phyloP scores from a whole-genome alignment of 1,284 basidiomycete species.

The Ganoderma lingzhi region DNA sequence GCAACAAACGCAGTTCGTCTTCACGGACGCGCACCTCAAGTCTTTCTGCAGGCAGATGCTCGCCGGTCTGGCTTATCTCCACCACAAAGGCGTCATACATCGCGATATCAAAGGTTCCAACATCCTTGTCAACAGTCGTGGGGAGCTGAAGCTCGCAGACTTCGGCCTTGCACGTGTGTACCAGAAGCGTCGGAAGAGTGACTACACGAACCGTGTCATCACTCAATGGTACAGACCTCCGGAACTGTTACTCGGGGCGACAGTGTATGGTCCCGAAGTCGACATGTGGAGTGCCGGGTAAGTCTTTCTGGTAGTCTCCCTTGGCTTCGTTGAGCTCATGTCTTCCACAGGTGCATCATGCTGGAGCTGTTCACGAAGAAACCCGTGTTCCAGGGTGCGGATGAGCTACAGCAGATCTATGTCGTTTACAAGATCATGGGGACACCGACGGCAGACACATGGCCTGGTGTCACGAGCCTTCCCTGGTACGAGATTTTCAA shows the following conservation, averaged over 20 bases:
- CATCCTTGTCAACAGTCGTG: constrained; percentile 92
- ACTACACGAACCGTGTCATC: constrained; percentile 99
- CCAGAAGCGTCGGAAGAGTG: constrained; percentile 87
- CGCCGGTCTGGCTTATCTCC: constrained; percentile 91
- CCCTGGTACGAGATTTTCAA: constrained; percentile 99
- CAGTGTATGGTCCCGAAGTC: constrained; percentile 97
- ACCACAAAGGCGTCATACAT: constrained; percentile 95
- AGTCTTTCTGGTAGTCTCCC: constrained; percentile 36
- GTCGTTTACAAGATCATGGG: constrained; percentile 93
- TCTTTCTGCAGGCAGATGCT: constrained; percentile 96
- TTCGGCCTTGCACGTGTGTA: constrained; percentile 99
- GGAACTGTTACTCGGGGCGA: constrained; percentile 95
- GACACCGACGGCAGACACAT: constrained; percentile 84
- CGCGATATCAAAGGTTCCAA: constrained; percentile 99
- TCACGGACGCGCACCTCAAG: constrained; percentile 91
- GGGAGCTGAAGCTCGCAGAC: constrained; percentile 96
- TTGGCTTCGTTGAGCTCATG: background rate
- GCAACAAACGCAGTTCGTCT: constrained; percentile 88
- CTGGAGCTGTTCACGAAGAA: constrained; percentile 96
- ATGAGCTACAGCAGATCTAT: constrained; percentile 97
- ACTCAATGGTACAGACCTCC: constrained; percentile 99
- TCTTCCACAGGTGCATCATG: constrained; percentile 87
- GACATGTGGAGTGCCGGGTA: constrained; percentile 99
- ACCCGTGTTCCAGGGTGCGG: constrained; percentile 95
- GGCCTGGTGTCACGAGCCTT: constrained; percentile 84